These are phyloP conservation scores for Aplosporella prunicola DNA, from an alignment of 2,329 filamentous ascomycete species.

Conservation along the genomic window DNA sequence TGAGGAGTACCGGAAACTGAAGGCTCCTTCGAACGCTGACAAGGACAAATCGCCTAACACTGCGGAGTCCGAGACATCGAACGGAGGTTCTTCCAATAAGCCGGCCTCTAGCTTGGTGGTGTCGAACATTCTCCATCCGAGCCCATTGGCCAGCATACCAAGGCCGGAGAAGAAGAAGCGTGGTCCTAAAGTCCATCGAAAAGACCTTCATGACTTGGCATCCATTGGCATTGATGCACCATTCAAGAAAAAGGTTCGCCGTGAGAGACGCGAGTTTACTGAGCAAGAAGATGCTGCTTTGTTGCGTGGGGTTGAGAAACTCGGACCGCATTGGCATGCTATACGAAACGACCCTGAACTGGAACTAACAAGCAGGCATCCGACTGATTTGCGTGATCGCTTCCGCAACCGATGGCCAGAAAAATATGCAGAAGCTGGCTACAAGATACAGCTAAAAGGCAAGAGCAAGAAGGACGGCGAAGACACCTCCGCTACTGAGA, in stretches of 20 bases:
- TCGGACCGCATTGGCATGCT: slow-evolving; percentile 51
- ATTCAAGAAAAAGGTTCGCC: slow-evolving; percentile 41
- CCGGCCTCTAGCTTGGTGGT: background rate
- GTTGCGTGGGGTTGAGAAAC: slow-evolving; percentile 47
- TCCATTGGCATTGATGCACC: slow-evolving; percentile 41
- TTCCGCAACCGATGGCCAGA: slow-evolving; percentile 52
- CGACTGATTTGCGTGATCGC: slow-evolving; percentile 51
- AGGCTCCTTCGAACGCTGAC: slow-evolving; percentile 1
- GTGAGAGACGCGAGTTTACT: slow-evolving; percentile 48
- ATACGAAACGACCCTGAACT: slow-evolving; percentile 48
- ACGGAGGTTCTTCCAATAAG: slow-evolving; percentile 3
- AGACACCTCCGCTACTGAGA: background rate
- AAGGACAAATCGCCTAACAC: background rate
- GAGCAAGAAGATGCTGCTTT: slow-evolving; percentile 49
- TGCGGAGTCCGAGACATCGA: background rate
- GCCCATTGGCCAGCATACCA: background rate
- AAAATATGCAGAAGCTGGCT: slow-evolving; percentile 43
- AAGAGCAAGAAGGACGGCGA: slow-evolving; percentile 15
- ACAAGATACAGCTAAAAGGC: slow-evolving; percentile 28
- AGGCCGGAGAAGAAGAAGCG: slow-evolving; percentile 7
- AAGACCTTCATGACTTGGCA: slow-evolving; percentile 24
- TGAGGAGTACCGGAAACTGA: slow-evolving; percentile 31
- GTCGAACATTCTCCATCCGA: background rate
- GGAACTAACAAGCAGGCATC: slow-evolving; percentile 36
- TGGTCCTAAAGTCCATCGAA: slow-evolving; percentile 14